Evolutionary conservation across 345 rosid genomes (phyloP), one percentile per base, ranked within the genome.

Genomic region (Rhodamnia rubescens): DNA sequence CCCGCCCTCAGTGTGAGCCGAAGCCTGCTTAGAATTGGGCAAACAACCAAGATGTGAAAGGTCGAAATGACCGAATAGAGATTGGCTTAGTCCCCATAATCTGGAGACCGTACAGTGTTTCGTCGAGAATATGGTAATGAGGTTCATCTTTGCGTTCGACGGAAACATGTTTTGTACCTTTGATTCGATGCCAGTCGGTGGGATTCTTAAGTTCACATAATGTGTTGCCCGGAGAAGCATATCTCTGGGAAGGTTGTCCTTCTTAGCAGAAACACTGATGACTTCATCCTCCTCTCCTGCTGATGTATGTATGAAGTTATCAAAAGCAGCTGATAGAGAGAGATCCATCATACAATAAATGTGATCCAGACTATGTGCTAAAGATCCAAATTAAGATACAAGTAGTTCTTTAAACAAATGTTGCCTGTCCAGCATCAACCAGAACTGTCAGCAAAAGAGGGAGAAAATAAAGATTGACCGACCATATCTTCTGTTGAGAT

Each of bases 401-500:
- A 61, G 74, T 29, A 15, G 36, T 27, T 61, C 74, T 15, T 61
- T 36, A 1, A 29, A 61, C 74, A 21, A 61, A 61, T 61, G 42
- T 61, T 29, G 42, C 74, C 29, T 3, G 74, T 59, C 14, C 74
- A 59, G 16, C 40, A 6, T 59, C 40, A 59, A 59, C 74, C 40
- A 0, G 36, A 59, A 29, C 36, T 27, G 21, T 59, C 8, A 2
- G 20, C 18, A 6, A 6, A 12, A 13, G 3, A 59, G 36, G 8
- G 36, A 14, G 40, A 24, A n/a, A 44, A 40, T 32, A 4, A 6
- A 51, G 21, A 32, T 0, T 29, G n/a, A 40, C 87, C 86, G 83
- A 93, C 95, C 93, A 82, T 90, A 88, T 91, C 87, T 90, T 69
- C 93, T 87, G 58, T 89, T 90, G 64, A 94, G 90, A 50, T 93